phyloP scores from a whole-genome alignment of 257 asterid genomes.

The Nicotiana noctiflora region DNA sequence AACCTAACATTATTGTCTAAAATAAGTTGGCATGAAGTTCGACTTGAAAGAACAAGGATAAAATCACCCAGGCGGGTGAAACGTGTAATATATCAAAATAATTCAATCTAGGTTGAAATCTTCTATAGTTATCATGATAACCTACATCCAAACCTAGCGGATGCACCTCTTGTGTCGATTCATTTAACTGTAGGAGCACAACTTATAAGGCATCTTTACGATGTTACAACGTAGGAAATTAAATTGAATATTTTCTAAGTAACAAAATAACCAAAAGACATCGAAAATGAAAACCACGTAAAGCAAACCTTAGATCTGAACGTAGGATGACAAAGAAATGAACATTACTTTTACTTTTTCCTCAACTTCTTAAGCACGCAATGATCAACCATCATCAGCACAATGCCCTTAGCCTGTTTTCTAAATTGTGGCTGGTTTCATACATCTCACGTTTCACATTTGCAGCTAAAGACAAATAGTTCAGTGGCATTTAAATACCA shows the following conservation, averaged over 20 bases:
- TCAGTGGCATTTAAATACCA: background rate
- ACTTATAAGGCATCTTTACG: background rate
- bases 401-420: background rate
- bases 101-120: background rate
- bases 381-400: background rate
- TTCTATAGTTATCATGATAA: background rate
- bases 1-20: too few relatives aligned
- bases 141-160: background rate
- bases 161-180: background rate
- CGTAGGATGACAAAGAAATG: background rate
- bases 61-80: background rate
- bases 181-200: background rate
- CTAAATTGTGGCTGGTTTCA: background rate
- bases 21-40: background rate
- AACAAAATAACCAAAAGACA: background rate
- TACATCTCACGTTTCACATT: too few relatives aligned
- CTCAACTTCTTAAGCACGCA: background rate
- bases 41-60: too few relatives aligned
- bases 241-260: background rate
- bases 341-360: background rate
- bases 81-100: background rate
- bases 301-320: background rate
- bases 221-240: background rate
- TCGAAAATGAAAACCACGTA: background rate
- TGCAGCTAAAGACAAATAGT: background rate